Base-by-base conservation (phyloP, 768 basidiomycete species). In the Termitomyces sp. region DNA sequence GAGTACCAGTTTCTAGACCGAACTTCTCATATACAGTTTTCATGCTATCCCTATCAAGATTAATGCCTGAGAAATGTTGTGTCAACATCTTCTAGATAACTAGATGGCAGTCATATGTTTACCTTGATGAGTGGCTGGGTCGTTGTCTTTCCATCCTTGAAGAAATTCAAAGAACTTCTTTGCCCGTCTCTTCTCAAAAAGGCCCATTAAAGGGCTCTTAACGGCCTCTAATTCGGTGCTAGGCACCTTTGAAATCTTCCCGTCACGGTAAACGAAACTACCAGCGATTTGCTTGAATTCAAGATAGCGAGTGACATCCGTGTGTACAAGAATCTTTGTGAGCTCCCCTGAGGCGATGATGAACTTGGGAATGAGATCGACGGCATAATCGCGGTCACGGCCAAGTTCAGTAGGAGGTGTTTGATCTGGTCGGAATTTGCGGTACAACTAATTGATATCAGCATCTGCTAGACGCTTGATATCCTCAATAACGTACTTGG, bases 211-310 rank as follows among this genome's bases (percentile, higher is more conserved):
- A 36, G 95, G 91, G 67, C 91, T 94, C 74, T 76, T 88, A 58
- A 98, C 89, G 9, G 97, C 97, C 78, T 99, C 97, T 80, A 95
- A 87, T 78, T 98, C 95, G 6, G 94, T 98, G 68, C 90, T 89
- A 34, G 97, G 97, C 11, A 99, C 97, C 75, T 99, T 99, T 61
- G 92, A 93, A 75, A 99, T 97, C 76, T 75, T 91, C 53, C 95
- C 94, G 73, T 98, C 96, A 55, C 96, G 88, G 73, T 95, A 98
- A 59, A 99, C 97, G 75, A 89, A 99, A 70, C 92, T 95, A 55
- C 96, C 97, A 0, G 97, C 94, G 75, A 99, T 98, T 78, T 98
- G 96, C 80, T 98, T 99, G 82, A 99, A 99, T 72, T 98, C 97
- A 68, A 99, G 88, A 76, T 99, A 99, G 61, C 95, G 89, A 44